Conservation (phyloP, 495 filamentous ascomycete genomes). For the Eremomyces bilateralis region DNA sequence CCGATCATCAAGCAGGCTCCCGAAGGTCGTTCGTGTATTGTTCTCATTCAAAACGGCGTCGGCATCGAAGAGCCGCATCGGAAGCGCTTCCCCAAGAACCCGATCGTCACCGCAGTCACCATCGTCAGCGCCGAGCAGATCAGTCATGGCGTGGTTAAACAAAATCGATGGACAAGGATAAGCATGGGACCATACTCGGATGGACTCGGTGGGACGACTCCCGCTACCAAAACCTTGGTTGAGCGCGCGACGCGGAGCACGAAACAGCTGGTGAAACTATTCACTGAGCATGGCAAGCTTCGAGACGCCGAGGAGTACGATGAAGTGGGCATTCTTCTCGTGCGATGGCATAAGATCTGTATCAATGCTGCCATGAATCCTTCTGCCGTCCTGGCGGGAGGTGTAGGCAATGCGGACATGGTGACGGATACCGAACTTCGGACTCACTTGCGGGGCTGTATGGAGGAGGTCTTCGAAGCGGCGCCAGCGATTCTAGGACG, state of each 20-base stretch:
- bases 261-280: constrained; percentile 13
- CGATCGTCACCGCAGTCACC: constrained; percentile 39
- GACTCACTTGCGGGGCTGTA: constrained; percentile 24
- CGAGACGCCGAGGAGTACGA: constrained; percentile 23
- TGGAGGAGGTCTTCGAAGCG: constrained; percentile 34
- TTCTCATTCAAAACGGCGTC: constrained; percentile 50
- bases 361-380: constrained; percentile 46
- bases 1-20: constrained; percentile 9
- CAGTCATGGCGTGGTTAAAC: constrained; percentile 26
- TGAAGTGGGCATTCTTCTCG: constrained; percentile 30
- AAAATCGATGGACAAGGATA: constrained; percentile 40
- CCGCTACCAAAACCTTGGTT: constrained; percentile 3
- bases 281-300: constrained; percentile 23
- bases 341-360: constrained; percentile 42
- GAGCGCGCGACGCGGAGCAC: constrained; percentile 1
- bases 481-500: constrained; percentile 29
- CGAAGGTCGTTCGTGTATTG: constrained; percentile 20
- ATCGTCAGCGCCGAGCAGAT: constrained; percentile 31
- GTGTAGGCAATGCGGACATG: constrained; percentile 27
- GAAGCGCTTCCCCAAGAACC: constrained; percentile 27
- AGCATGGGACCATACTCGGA: constrained; percentile 29
- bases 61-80: constrained; percentile 45
- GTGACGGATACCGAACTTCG: constrained; percentile 25
- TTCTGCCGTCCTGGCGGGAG: constrained; percentile 33
- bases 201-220: constrained; percentile 1